A percentile compares a stretch with the other conserved stretches of the same genome.
These are phyloP conservation scores for Cryptosporidium parvum DNA, from an alignment of 169 alveolate species.

Conservation along the genomic window DNA sequence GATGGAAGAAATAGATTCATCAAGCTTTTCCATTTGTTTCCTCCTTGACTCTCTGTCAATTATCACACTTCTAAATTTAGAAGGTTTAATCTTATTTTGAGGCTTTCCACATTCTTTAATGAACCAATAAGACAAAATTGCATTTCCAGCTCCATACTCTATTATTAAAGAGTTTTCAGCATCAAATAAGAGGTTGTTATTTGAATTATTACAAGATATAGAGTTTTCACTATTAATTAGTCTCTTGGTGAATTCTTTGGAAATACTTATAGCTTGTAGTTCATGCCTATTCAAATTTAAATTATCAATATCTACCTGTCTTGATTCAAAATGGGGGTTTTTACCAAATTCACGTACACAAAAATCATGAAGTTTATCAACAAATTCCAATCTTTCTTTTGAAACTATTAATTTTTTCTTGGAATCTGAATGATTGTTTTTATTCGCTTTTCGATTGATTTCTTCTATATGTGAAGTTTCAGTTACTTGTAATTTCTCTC, in stretches of 20 bases:
- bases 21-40: conserved; percentile 49
- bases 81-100: neutral
- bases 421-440: neutral
- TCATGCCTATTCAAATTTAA: conserved; percentile 32
- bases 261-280: conserved; percentile 41
- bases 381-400: conserved; percentile 30
- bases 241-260: conserved; percentile 9
- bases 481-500: neutral
- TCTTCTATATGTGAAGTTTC: neutral
- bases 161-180: conserved; percentile 26
- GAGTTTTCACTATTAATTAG: neutral
- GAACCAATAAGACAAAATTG: conserved; percentile 63
- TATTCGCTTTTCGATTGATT: neutral
- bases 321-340: conserved; percentile 35
- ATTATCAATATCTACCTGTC: neutral
- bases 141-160: conserved; percentile 75
- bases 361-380: conserved; percentile 10
- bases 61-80: conserved; percentile 19
- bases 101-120: conserved; percentile 26
- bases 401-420: neutral
- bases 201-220: neutral
- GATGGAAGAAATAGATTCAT: conserved; percentile 1
- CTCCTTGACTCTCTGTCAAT: conserved; percentile 75
- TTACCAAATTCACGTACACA: conserved; percentile 16
- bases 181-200: neutral